A percentile compares a stretch with the other conserved stretches of the same genome.
Conservation (phyloP, 2,329 filamentous ascomycete genomes). For the Aspergillus oerlinghausenensis region DNA sequence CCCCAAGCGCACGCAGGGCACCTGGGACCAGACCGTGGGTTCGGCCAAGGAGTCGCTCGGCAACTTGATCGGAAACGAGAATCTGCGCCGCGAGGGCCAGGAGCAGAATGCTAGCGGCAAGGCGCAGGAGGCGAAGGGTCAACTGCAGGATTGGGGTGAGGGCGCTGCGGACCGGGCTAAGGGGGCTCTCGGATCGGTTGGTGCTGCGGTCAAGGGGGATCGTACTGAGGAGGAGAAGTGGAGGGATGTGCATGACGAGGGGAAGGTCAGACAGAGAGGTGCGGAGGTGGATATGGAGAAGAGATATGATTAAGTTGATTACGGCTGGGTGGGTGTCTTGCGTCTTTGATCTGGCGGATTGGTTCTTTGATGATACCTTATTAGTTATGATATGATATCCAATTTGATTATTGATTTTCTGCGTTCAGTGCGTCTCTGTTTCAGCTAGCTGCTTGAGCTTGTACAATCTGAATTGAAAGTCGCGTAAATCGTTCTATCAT, state of each 20-base stretch:
- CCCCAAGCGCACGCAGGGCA: conserved; percentile 65
- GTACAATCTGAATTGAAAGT: background rate
- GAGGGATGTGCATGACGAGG: conserved; percentile 67
- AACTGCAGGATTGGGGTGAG: conserved; percentile 67
- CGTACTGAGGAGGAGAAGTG: conserved; percentile 59
- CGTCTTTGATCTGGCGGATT: background rate
- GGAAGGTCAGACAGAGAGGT: conserved; percentile 79
- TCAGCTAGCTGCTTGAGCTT: background rate
- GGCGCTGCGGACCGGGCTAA: conserved; percentile 64
- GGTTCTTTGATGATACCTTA: background rate
- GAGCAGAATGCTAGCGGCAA: conserved; percentile 78
- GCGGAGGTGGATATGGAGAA: conserved; percentile 78
- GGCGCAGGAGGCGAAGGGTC: conserved; percentile 75
- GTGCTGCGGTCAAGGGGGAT: conserved; percentile 71
- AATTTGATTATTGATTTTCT: background rate
- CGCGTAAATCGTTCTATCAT: background rate
- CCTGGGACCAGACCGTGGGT: conserved; percentile 87
- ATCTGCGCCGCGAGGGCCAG: conserved; percentile 67
- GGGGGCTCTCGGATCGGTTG: conserved; percentile 66
- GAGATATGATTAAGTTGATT: conserved; percentile 23
- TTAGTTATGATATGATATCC: background rate
- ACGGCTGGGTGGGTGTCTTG: no score
- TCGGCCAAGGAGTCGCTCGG: conserved; percentile 78
- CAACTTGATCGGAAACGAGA: conserved; percentile 68
- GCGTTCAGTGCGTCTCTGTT: background rate